Evolutionary conservation across 2,329 filamentous ascomycete species (phyloP), one percentile per base, ranked within the genome.

Genomic region (Coniochaeta sp.): DNA sequence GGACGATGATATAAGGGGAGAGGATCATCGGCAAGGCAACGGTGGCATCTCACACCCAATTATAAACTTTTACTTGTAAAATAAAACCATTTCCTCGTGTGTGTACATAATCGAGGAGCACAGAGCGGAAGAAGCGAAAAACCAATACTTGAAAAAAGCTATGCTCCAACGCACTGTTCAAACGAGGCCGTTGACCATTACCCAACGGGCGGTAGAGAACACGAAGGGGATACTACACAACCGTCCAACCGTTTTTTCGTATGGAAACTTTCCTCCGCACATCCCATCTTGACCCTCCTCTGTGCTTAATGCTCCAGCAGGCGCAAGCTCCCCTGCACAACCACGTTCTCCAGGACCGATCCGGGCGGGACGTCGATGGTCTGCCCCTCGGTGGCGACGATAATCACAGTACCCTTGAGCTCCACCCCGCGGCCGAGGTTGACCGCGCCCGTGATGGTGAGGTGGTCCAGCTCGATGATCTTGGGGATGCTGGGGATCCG

Each of bases 301-400:
- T n/a, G n/a, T 24, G 47, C 47, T 52, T 84, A 88, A 73, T 88
- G 85, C 79, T 88, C 85, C 65, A 88, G 77, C 68, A 88, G 76
- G 71, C 85, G 84, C 84, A 99, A 85, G 77, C 92, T 96, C 72
- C 95, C 95, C 84, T 99, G 95, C 61, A 99, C 95, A 58, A 99
- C 95, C 16, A 98, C 95, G 79, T 99, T 99, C 84, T 99, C 95
- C 62, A 99, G 84, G 70, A 99, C 91, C 22, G 93, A 97, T 74
- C 95, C 95, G 22, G 95, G 93, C 58, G 95, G 95, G 69, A 99
- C 89, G 74, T 99, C 95, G 70, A 99, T 99, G 65, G 95, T 99
- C 81, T 90, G 93, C 68, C 93, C 93, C 79, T 99, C 95, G 55
- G 92, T 97, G 30, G 95, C 95, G 58, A 99, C 95, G 68, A 99